Evolutionary conservation across 345 rosid species (phyloP).

Genomic region (Psidium friedrichsthalianum): DNA sequence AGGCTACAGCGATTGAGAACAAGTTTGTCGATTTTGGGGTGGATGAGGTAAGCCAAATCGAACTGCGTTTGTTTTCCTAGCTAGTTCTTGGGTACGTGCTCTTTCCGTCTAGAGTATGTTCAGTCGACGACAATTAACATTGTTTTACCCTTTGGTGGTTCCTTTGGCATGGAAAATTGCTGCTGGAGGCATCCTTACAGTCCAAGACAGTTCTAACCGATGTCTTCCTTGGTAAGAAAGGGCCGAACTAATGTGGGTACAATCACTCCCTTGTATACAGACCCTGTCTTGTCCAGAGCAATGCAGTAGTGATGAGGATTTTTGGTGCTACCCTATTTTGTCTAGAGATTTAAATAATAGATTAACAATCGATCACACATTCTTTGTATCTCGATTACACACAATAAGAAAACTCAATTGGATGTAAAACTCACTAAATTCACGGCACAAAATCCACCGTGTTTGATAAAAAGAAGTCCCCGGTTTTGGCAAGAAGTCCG

Average conservation of each 20-base stretch:
- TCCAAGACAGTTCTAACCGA: constrained; percentile 14
- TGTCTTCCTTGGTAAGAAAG: background rate
- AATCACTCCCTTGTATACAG: background rate
- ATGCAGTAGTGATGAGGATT: background rate
- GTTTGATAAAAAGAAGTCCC: no score
- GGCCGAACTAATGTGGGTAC: background rate
- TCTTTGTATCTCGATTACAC: no score
- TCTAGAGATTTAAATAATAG: no score
- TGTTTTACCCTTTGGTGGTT: background rate
- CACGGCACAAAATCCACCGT: no score
- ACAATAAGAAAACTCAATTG: no score
- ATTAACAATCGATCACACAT: no score
- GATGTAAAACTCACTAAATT: no score
- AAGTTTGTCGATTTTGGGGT: constrained; percentile 2
- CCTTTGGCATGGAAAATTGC: background rate
- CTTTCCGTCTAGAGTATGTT: background rate
- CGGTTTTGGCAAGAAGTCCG: no score
- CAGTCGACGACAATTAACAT: background rate
- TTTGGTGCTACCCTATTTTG: background rate
- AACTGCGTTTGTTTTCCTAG: background rate
- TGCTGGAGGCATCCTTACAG: constrained; percentile 8
- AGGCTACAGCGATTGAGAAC: constrained; percentile 7
- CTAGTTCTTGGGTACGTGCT: background rate
- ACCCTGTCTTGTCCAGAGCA: background rate
- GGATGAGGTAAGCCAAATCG: constrained; percentile 3